These are phyloP conservation scores for Lipomyces anomalus DNA, from an alignment of 805 yeast genomes.

Conservation along the genomic window DNA sequence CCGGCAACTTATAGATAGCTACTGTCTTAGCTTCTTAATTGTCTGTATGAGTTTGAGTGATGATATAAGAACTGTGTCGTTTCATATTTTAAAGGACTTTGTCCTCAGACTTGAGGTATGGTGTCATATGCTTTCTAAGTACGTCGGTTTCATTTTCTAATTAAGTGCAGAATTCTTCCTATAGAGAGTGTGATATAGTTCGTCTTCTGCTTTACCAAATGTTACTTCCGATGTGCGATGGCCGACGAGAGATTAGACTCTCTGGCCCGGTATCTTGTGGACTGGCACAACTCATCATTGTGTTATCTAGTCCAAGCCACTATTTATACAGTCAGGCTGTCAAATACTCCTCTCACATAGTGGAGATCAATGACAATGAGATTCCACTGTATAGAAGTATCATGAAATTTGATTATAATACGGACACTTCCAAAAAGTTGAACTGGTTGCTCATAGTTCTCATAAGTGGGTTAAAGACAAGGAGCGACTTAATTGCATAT, in stretches of 20 bases:
- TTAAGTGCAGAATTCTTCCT: conserved; percentile 38
- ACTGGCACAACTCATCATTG: conserved; percentile 32
- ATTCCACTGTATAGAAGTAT: conserved; percentile 3
- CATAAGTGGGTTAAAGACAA: conserved; percentile 2
- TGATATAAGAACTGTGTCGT: no score
- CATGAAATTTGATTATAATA: not conserved
- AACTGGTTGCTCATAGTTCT: conserved; percentile 15
- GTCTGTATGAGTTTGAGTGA: no score
- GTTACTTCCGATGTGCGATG: conserved; percentile 10
- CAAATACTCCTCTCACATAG: conserved; percentile 5
- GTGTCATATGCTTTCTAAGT: conserved; percentile 10
- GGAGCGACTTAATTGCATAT: conserved; percentile 6
- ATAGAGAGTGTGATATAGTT: conserved; percentile 53
- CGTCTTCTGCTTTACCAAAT: conserved; percentile 47
- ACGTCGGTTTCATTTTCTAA: not conserved
- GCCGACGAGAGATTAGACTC: not conserved
- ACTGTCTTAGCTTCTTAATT: no score
- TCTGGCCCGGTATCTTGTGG: not conserved
- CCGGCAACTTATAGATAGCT: conserved; percentile 51
- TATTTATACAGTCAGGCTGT: conserved; percentile 60
- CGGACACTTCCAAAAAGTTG: conserved; percentile 1
- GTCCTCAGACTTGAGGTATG: no score
- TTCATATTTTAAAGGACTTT: no score
- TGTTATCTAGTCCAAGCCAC: conserved; percentile 66
- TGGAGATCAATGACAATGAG: not conserved